Base-by-base conservation (phyloP, 495 filamentous ascomycete species). In the Aspergillus baeticus region DNA sequence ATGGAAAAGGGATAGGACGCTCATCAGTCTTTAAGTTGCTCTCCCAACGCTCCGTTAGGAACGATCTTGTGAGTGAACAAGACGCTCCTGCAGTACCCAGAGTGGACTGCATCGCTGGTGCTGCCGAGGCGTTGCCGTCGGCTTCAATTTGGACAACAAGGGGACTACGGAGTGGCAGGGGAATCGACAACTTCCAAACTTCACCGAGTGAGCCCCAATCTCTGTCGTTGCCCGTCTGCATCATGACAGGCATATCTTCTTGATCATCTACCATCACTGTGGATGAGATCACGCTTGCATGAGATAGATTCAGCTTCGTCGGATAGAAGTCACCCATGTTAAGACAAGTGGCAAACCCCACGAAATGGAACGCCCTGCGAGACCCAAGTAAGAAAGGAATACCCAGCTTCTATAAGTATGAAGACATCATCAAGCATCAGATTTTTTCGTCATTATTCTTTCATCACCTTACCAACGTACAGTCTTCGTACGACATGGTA, bases 41-140 rank as follows among this genome's bases (percentile, higher is more conserved):
- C 81, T 92, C 61, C 85, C 85, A 88, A 86, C 84, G 84, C 84
- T 86, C 84, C 84, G 84, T 87, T 85, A 84, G 81, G 81, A 75
- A 79, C 77, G 75, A 56, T 68, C 68, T 74, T 74, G 72, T 68
- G 51, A 65, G 65, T 53, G 71, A 59, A 69, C 73, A 79, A 77
- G 75, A 75, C 75, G 79, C 72, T 74, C 84, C 76, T 83, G 84
- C 83, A 86, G 77, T 73, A 81, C 82, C 81, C 79, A 76, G 63
- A 80, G 78, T 77, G 80, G 77, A 77, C 80, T 84, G 80, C 84
- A 81, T 84, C 84, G 84, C 77, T 88, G 84, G 85, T 69, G 17
- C 48, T 44, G 34, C 55, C 21, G 41, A 44, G 39, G 31, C 29
- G 17, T 43, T 38, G 53, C 20, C 44, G 38, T 23, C 31, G 20